Evolutionary conservation across 768 basidiomycete genomes (phyloP).

Genomic region (Thelephora aurantiotincta): DNA sequence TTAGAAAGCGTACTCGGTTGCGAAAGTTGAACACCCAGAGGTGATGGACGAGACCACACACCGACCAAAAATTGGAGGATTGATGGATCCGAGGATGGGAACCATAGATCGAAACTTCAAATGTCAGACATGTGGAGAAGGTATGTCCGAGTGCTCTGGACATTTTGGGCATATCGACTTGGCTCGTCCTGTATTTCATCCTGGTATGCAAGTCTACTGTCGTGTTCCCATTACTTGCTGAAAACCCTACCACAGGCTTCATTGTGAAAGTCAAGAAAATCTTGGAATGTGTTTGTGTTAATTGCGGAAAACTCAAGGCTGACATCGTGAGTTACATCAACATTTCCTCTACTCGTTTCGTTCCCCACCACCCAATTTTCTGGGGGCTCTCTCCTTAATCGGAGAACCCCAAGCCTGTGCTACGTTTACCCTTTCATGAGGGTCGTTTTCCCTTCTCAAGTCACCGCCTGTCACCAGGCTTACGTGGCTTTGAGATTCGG

Average conservation of each 20-base stretch:
- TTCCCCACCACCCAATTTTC: conserved; percentile 89
- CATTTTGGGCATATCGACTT: conserved; percentile 99
- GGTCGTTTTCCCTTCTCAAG: conserved; percentile 82
- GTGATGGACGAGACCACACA: conserved; percentile 93
- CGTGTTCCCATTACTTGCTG: neutral
- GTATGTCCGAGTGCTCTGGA: conserved; percentile 99
- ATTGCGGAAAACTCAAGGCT: conserved; percentile 95
- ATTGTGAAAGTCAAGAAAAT: conserved; percentile 99
- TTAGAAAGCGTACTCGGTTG: conserved; percentile 97
- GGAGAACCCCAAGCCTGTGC: conserved; percentile 93
- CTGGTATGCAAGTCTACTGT: conserved; percentile 41
- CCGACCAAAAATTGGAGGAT: conserved; percentile 81
- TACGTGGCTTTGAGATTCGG: conserved; percentile 58
- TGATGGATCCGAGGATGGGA: conserved; percentile 98
- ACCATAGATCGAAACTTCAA: conserved; percentile 97
- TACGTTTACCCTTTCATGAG: conserved; percentile 64
- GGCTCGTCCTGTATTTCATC: conserved; percentile 93
- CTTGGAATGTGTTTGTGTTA: conserved; percentile 95
- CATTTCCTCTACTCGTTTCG: conserved; percentile 83
- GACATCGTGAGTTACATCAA: conserved; percentile 84
- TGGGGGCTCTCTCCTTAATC: conserved; percentile 92
- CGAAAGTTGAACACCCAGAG: conserved; percentile 96
- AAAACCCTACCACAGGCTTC: conserved; percentile 45
- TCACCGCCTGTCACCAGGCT: conserved; percentile 57
- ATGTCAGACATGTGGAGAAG: conserved; percentile 98